Conservation (phyloP, 208 protist genomes). For the Crithidia fasciculata region DNA sequence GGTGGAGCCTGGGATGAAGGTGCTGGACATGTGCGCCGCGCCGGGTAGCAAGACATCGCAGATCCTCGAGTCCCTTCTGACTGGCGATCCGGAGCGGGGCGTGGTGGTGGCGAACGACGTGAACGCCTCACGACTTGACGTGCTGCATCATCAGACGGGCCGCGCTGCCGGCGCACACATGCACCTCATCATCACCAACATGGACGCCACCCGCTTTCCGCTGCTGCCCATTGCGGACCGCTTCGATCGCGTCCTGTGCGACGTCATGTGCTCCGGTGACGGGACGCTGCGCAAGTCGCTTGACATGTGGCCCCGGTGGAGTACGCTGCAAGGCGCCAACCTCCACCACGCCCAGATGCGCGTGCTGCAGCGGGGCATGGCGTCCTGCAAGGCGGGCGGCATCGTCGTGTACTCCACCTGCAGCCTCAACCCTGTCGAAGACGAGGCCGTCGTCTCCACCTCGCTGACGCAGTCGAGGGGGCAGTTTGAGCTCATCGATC, state of each 20-base stretch:
- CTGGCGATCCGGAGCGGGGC: slow-evolving; percentile 38
- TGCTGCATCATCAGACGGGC: slow-evolving; percentile 88
- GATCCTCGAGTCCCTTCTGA: slow-evolving; percentile 75
- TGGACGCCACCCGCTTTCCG: slow-evolving; percentile 86
- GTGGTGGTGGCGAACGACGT: slow-evolving; percentile 93
- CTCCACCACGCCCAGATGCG: slow-evolving; percentile 88
- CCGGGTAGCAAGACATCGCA: slow-evolving; percentile 92
- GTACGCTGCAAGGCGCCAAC: slow-evolving; percentile 72
- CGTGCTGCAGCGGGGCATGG: slow-evolving; percentile 85
- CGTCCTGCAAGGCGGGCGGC: slow-evolving; percentile 80
- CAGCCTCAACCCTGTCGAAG: slow-evolving; percentile 95
- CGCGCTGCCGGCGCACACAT: slow-evolving; percentile 60
- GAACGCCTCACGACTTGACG: slow-evolving; percentile 79
- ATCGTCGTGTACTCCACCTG: slow-evolving; percentile 96
- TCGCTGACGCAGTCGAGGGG: slow-evolving; percentile 74
- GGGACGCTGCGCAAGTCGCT: slow-evolving; percentile 95
- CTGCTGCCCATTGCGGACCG: slow-evolving; percentile 56
- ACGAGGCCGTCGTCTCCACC: slow-evolving; percentile 93
- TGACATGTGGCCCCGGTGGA: slow-evolving; percentile 93
- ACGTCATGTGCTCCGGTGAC: slow-evolving; percentile 96
- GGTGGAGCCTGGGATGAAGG: slow-evolving; percentile 70
- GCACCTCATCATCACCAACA: slow-evolving; percentile 91
- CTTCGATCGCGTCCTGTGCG: slow-evolving; percentile 93
- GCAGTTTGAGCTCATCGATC: slow-evolving; percentile 87
- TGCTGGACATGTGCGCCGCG: slow-evolving; percentile 91